A percentile compares a stretch with the other conserved stretches of the same genome.
Evolutionary conservation across 345 rosid genomes (phyloP).

Genomic region (Aquilaria yunnanensis): DNA sequence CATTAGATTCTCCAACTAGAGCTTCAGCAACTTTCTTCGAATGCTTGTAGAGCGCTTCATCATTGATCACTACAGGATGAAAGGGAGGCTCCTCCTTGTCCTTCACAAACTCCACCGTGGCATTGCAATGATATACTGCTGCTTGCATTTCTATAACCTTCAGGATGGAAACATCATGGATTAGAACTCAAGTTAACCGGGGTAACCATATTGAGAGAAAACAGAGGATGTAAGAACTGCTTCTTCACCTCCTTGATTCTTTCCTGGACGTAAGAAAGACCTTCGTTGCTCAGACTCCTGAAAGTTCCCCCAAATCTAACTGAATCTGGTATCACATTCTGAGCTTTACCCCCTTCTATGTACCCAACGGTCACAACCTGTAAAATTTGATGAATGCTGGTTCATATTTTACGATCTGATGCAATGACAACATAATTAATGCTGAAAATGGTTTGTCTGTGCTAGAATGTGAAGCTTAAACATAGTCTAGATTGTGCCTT

Average conservation of each 20-base stretch:
- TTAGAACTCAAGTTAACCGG: too few species aligned
- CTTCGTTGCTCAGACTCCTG: constrained; percentile 51
- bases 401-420: not conserved
- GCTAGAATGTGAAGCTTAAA: not conserved
- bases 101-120: constrained; percentile 43
- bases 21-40: constrained; percentile 43
- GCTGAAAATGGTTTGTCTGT: not conserved
- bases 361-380: constrained; percentile 66
- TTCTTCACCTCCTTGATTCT: constrained; percentile 45
- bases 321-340: constrained; percentile 49
- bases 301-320: constrained; percentile 59
- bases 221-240: not conserved
- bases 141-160: constrained; percentile 65
- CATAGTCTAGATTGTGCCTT: too few species aligned
- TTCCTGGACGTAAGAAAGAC: constrained; percentile 41
- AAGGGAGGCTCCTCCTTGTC: constrained; percentile 36
- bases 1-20: constrained; percentile 47
- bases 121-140: constrained; percentile 50
- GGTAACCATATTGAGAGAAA: not conserved
- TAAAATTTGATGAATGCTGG: not conserved
- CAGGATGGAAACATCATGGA: not conserved
- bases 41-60: constrained; percentile 45
- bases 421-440: not conserved
- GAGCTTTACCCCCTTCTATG: constrained; percentile 53
- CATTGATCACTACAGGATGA: constrained; percentile 54